Evolutionary conservation across 2,329 filamentous ascomycete species (phyloP).

Genomic region (Bipolaris bicolor): DNA sequence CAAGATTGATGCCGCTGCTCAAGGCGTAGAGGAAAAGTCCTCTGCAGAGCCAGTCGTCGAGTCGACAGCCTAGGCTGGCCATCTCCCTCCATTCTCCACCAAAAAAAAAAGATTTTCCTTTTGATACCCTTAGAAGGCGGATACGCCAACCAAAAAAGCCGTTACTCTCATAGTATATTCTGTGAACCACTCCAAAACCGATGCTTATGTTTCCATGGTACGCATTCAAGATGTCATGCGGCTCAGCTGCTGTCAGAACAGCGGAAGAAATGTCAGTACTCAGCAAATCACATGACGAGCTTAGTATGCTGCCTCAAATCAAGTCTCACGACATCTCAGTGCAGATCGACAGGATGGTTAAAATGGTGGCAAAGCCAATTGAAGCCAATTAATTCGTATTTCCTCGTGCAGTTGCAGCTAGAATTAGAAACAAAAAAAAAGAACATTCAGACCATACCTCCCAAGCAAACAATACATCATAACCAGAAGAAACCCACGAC

Average conservation of each 20-base stretch:
- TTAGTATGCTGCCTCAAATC: neutral
- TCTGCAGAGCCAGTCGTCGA: constrained; percentile 27
- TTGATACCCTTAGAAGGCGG: constrained; percentile 40
- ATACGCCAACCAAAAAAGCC: constrained; percentile 24
- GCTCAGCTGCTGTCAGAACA: neutral
- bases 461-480: neutral
- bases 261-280: neutral
- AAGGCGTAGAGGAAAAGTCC: constrained; percentile 27
- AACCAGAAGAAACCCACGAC: neutral
- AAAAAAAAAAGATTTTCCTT: neutral
- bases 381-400: neutral
- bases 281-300: neutral
- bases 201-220: too few relatives aligned
- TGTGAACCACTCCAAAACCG: neutral
- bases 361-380: neutral
- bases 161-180: neutral
- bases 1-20: constrained; percentile 43
- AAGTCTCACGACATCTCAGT: neutral
- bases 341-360: neutral
- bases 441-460: neutral
- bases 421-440: neutral
- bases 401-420: neutral
- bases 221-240: too few relatives aligned
- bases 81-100: neutral
- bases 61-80: constrained; percentile 9